These are phyloP conservation scores for Ophiostoma novo-ulmi DNA, from an alignment of 2,329 filamentous ascomycete species.

Conservation along the genomic window DNA sequence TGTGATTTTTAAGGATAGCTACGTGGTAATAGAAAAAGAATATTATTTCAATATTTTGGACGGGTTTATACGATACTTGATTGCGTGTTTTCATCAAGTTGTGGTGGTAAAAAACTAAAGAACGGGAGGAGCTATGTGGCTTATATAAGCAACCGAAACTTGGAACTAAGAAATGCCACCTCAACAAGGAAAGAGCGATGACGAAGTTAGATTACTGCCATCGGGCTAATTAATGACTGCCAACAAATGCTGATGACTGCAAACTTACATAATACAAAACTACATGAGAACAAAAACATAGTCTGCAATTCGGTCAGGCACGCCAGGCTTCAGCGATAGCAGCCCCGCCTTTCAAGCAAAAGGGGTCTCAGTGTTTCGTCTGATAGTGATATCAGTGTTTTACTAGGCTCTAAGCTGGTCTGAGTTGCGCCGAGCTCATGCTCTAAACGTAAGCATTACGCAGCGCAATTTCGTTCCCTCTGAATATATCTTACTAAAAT, in stretches of 20 bases:
- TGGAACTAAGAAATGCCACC: constrained; percentile 6
- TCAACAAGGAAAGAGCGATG: constrained; percentile 12
- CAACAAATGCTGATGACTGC: background rate
- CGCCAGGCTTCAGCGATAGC: background rate
- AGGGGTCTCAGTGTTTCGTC: background rate
- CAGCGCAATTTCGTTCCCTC: background rate
- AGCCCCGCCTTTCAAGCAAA: background rate
- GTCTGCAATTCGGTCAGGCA: background rate
- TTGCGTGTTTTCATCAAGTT: background rate
- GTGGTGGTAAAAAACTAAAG: background rate
- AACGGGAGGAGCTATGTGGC: background rate
- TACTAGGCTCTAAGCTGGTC: background rate
- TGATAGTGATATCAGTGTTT: background rate
- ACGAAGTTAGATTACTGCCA: background rate
- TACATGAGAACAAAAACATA: background rate
- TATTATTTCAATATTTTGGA: background rate
- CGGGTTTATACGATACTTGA: background rate
- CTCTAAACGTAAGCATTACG: background rate
- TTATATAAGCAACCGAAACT: background rate
- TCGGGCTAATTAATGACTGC: too few relatives aligned
- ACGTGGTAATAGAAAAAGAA: background rate
- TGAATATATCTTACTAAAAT: too few relatives aligned
- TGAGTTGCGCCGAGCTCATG: background rate
- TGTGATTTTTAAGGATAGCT: background rate
- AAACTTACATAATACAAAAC: background rate